A percentile compares a stretch with the other conserved stretches of the same genome.
These are phyloP conservation scores for Emergomyces pasteurianus DNA, from an alignment of 2,329 filamentous ascomycete genomes.

Conservation along the genomic window DNA sequence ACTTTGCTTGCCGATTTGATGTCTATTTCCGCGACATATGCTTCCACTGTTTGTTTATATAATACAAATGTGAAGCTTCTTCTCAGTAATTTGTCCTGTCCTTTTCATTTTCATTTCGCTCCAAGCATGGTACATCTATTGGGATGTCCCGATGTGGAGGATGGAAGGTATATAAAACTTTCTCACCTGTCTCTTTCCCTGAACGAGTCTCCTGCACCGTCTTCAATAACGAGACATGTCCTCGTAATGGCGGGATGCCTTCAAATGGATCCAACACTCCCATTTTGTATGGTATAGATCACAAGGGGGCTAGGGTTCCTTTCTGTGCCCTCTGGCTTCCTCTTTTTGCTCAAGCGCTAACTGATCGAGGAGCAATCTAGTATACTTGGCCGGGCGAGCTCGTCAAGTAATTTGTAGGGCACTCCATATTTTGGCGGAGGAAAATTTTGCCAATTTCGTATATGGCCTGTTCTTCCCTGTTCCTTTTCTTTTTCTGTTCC, in stretches of 20 bases:
- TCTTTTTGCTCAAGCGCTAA: no score
- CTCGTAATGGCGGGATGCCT: conserved; percentile 20
- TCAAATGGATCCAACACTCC: conserved; percentile 9
- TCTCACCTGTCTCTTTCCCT: conserved; percentile 30
- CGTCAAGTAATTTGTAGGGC: not conserved
- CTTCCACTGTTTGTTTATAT: conserved; percentile 21
- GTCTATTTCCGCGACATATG: conserved; percentile 34
- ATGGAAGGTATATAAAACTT: not conserved
- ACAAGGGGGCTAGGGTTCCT: not conserved
- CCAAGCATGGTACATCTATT: not conserved
- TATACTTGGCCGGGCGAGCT: not conserved
- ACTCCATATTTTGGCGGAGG: not conserved
- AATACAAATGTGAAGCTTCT: not conserved
- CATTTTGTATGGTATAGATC: not conserved
- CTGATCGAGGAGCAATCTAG: not conserved
- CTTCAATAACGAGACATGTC: conserved; percentile 28
- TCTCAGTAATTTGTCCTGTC: not conserved
- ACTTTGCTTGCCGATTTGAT: conserved; percentile 33
- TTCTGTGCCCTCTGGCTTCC: no score
- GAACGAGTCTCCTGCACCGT: conserved; percentile 34
- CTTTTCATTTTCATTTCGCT: not conserved
- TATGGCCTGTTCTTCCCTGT: not conserved
- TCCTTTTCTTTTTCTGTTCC: not conserved
- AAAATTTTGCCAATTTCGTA: not conserved
- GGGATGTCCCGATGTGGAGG: not conserved